phyloP scores from a whole-genome alignment of 306 rosid genomes.

The Sindora glabra region DNA sequence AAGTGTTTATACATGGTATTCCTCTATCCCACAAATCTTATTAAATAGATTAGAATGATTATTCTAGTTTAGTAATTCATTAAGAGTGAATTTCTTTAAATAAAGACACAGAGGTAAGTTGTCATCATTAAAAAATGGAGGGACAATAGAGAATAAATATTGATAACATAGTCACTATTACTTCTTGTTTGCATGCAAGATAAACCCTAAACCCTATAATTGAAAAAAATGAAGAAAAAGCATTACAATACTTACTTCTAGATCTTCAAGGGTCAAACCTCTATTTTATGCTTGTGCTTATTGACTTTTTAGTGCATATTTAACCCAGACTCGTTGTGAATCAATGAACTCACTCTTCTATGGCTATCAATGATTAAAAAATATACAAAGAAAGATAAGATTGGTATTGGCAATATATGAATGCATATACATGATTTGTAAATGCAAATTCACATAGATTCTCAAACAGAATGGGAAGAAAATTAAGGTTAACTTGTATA shows the following conservation, averaged over 20 bases:
- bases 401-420: neutral
- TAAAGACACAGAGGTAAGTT: no score
- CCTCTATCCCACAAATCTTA: conserved; percentile 99
- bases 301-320: conserved; percentile 95
- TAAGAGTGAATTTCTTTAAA: no score
- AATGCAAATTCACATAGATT: neutral
- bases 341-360: conserved; percentile 99
- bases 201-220: no score
- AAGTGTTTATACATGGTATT: conserved; percentile 95
- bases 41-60: conserved; percentile 8
- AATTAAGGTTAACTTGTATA: conserved; percentile 57
- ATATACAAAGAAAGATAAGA: neutral
- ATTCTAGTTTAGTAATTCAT: no score
- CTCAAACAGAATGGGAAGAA: no score
- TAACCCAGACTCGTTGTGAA: conserved; percentile 99
- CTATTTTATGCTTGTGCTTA: conserved; percentile 99
- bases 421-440: neutral
- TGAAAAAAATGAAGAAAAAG: neutral
- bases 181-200: no score
- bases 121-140: no score
- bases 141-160: no score
- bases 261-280: conserved; percentile 92
- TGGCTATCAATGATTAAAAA: conserved; percentile 44
- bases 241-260: conserved; percentile 57
- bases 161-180: no score